Evolutionary conservation across 208 protist genomes (phyloP).

Genomic region (Crithidia thermophila): DNA sequence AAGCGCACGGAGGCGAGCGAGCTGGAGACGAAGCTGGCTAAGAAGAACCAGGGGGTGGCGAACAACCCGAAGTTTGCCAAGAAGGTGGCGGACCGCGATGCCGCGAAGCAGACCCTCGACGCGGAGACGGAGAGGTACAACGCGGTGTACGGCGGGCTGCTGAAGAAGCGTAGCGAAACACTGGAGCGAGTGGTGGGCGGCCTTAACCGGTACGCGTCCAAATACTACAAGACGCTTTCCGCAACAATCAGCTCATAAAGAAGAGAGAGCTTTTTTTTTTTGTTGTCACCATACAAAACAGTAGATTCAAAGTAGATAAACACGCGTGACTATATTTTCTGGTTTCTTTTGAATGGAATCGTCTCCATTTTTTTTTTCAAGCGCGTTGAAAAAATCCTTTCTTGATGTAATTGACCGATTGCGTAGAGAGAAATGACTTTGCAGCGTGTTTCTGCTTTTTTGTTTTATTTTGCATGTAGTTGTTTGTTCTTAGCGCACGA

Average conservation of each 20-base stretch:
- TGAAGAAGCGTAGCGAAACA: slow-evolving; percentile 40
- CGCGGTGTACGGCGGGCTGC: slow-evolving; percentile 13
- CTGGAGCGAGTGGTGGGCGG: slow-evolving; percentile 29
- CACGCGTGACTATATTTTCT: too few species aligned
- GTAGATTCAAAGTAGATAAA: too few species aligned
- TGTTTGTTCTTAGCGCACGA: too few species aligned
- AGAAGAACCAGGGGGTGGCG: slow-evolving; percentile 60
- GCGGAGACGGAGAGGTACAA: slow-evolving; percentile 33
- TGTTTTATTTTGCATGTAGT: background rate
- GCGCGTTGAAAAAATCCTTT: too few species aligned
- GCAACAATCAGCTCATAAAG: slow-evolving; percentile 11
- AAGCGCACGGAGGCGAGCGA: slow-evolving; percentile 35
- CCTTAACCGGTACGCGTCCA: slow-evolving; percentile 23
- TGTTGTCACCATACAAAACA: too few species aligned
- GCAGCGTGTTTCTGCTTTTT: too few species aligned
- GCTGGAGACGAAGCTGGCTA: slow-evolving; percentile 55
- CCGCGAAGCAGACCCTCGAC: slow-evolving; percentile 29
- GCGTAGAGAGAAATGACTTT: too few species aligned
- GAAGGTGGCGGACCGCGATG: slow-evolving; percentile 46
- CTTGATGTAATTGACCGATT: too few species aligned
- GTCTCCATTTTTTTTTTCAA: too few species aligned
- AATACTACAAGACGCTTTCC: slow-evolving; percentile 43
- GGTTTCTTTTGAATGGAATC: too few species aligned
- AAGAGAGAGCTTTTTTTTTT: background rate
- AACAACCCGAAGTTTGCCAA: slow-evolving; percentile 50